phyloP scores from a whole-genome alignment of 2,329 filamentous ascomycete species.

The Pseudocercospora fijiensis region DNA sequence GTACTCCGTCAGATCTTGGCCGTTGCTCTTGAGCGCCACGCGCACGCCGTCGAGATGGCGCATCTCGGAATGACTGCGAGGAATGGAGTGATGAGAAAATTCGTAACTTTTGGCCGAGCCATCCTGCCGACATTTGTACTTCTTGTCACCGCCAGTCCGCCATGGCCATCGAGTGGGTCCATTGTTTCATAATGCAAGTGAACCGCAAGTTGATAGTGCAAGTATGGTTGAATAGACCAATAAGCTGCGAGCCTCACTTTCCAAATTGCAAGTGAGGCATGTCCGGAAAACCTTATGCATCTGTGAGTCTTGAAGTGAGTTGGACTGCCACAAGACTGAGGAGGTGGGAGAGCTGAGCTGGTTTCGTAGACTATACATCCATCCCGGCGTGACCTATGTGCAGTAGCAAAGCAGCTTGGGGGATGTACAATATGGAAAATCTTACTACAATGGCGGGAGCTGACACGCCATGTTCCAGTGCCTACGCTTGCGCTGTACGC shows the following conservation, averaged over 20 bases:
- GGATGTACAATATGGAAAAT: not conserved
- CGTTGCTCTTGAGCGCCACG: not conserved
- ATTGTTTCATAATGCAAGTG: not conserved
- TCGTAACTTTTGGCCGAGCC: not conserved
- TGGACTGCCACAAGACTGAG: not conserved
- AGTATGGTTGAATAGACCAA: not conserved
- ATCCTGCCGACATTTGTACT: not conserved
- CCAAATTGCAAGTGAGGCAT: not conserved
- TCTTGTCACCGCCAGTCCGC: not conserved
- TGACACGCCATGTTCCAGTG: not conserved
- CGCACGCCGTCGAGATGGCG: not conserved
- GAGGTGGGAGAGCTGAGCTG: not conserved
- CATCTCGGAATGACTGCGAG: not conserved
- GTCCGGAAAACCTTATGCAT: not conserved
- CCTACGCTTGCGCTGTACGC: conserved; percentile 5
- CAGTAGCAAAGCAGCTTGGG: not conserved
- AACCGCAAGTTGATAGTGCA: not conserved
- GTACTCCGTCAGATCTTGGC: not conserved
- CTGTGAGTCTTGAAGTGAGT: not conserved
- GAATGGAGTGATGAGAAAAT: not conserved
- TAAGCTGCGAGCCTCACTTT: not conserved
- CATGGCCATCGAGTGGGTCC: not conserved
- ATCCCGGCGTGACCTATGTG: not conserved
- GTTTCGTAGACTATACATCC: conserved; percentile 6
- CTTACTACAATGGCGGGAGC: not conserved